Evolutionary conservation across 495 filamentous ascomycete species (phyloP).

Genomic region (Neurospora sp.): DNA sequence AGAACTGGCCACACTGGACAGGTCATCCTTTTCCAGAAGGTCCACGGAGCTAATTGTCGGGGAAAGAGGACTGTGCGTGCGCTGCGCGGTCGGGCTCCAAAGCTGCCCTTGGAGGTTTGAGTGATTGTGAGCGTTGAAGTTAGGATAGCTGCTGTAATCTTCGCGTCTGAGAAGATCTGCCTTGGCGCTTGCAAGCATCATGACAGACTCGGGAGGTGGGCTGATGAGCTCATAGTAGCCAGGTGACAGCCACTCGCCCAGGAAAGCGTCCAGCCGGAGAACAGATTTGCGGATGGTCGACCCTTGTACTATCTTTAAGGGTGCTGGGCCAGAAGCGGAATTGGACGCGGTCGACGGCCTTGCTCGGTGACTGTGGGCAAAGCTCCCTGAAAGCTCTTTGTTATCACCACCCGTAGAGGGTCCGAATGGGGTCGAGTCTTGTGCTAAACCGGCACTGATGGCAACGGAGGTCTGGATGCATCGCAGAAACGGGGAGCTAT

Average conservation of each 20-base stretch:
- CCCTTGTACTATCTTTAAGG: background rate
- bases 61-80: slow-evolving; percentile 2
- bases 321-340: background rate
- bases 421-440: slow-evolving; percentile 37
- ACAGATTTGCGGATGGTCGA: slow-evolving; percentile 38
- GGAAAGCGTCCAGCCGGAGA: slow-evolving; percentile 78
- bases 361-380: slow-evolving; percentile 2
- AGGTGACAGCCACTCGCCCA: slow-evolving; percentile 91
- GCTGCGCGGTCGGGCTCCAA: slow-evolving; percentile 21
- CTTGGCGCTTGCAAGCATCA: slow-evolving; percentile 83
- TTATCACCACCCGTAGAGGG: slow-evolving; percentile 10
- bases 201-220: slow-evolving; percentile 71
- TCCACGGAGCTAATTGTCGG: slow-evolving; percentile 1
- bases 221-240: slow-evolving; percentile 90
- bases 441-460: slow-evolving; percentile 78
- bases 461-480: slow-evolving; percentile 90
- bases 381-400: background rate
- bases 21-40: slow-evolving; percentile 10
- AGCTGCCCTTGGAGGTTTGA: slow-evolving; percentile 28
- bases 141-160: slow-evolving; percentile 45
- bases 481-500: slow-evolving; percentile 84
- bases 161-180: slow-evolving; percentile 67
- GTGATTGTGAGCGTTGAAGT: slow-evolving; percentile 23
- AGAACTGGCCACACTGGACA: slow-evolving; percentile 16
- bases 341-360: slow-evolving; percentile 4